A percentile compares a stretch with the other conserved stretches of the same genome.
These are phyloP conservation scores for Haematococcus lacustris DNA, from an alignment of 139 green algal genomes.

Conservation along the genomic window DNA sequence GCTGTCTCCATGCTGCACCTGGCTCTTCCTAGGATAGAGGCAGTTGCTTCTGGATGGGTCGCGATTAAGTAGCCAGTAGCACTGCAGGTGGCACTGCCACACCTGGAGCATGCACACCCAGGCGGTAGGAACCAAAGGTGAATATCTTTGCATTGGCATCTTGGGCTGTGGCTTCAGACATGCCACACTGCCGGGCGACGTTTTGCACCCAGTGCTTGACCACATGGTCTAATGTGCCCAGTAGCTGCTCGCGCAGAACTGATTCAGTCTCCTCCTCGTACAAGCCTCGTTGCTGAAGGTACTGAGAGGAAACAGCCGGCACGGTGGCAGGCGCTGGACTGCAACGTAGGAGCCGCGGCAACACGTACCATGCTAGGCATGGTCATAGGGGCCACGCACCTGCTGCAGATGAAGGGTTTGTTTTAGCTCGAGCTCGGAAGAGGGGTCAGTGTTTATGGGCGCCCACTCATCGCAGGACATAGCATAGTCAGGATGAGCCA, in stretches of 20 bases:
- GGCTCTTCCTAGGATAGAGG: too few species aligned
- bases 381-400: conserved; percentile 8
- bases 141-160: conserved; percentile 85
- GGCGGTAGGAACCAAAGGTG: conserved; percentile 90
- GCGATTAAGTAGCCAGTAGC: background rate
- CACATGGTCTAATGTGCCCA: conserved; percentile 42
- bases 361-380: too few species aligned
- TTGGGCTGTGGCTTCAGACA: conserved; percentile 23
- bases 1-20: conserved; percentile 2
- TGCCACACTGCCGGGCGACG: conserved; percentile 34
- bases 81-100: conserved; percentile 1
- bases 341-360: background rate
- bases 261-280: conserved; percentile 56
- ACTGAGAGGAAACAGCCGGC: conserved; percentile 1
- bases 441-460: conserved; percentile 12
- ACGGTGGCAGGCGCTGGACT: background rate
- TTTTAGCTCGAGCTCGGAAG: conserved; percentile 21
- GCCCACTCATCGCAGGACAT: background rate
- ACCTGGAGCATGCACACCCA: conserved; percentile 90
- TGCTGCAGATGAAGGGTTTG: conserved; percentile 39
- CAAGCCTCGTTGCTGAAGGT: conserved; percentile 20
- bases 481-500: background rate
- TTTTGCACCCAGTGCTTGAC: conserved; percentile 65
- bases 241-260: conserved; percentile 52
- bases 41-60: too few species aligned